phyloP scores from a whole-genome alignment of 805 yeast genomes.

The Maudiozyma bulderi region DNA sequence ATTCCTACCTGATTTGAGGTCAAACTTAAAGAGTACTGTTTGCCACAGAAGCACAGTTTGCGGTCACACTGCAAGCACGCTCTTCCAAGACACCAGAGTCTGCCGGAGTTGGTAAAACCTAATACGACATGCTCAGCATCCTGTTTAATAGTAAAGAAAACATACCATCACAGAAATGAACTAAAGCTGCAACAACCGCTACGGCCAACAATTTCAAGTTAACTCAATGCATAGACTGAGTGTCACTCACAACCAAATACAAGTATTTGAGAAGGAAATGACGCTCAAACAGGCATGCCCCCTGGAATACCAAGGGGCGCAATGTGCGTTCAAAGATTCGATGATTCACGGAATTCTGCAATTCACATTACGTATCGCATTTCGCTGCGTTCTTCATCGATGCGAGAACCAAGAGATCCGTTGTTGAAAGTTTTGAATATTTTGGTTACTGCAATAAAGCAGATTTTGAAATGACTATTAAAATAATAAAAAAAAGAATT shows the following conservation, averaged over 20 bases:
- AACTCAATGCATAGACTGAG: slow-evolving; percentile 21
- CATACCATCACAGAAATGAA: no score
- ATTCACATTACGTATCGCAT: slow-evolving; percentile 35
- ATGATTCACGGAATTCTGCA: slow-evolving; percentile 33
- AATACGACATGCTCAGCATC: slow-evolving; percentile 12
- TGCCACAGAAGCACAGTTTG: no score
- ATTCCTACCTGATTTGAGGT: slow-evolving; percentile 33
- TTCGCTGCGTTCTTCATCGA: slow-evolving; percentile 40
- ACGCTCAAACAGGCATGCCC: slow-evolving; percentile 36
- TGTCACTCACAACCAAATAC: slow-evolving; percentile 30
- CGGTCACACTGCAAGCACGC: no score
- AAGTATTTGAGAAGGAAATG: slow-evolving; percentile 30
- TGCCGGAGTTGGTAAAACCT: slow-evolving; percentile 17
- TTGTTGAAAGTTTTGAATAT: slow-evolving; percentile 32
- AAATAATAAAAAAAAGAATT: slow-evolving; percentile 8
- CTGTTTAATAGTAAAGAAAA: no score
- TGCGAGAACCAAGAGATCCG: slow-evolving; percentile 38
- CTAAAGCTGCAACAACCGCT: slow-evolving; percentile 6
- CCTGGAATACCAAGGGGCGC: slow-evolving; percentile 34
- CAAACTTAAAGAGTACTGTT: slow-evolving; percentile 24
- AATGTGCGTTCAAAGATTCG: slow-evolving; percentile 40
- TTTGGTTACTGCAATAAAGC: slow-evolving; percentile 11
- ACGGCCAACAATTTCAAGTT: slow-evolving; percentile 27
- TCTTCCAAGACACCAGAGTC: slow-evolving; percentile 5
- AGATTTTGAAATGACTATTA: not conserved